Base-by-base conservation (phyloP, 257 asterid genomes). In the Voacanga thouarsii region DNA sequence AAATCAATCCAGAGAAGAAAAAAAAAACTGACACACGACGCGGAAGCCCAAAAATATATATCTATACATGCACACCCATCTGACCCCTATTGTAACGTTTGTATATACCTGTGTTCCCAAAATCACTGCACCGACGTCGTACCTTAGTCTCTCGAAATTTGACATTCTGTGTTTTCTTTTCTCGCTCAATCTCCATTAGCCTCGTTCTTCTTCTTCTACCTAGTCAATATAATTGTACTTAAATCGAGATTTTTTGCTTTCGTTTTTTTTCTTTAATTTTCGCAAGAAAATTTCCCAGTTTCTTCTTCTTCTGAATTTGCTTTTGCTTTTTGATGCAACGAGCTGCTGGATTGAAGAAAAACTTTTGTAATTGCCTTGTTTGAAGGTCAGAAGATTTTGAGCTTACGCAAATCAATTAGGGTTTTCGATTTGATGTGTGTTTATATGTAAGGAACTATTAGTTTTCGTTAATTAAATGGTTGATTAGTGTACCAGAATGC, bases 401-500 rank as follows among this genome's bases (percentile, higher is more conserved):
- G 19, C 30, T 73, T 21, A 21, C 5, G 0, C 12, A 14, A 37
- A 6, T 63, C 61, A 23, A 26, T 59, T 81, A 77, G 81, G 84
- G 78, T 77, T 77, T 66, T n/a, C 61, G 59, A 37, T 71, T 28
- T 69, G 33, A 28, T 45, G 16, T 76, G 7, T 69, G 21, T 24
- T 3, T 19, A 23, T 21, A 24, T 18, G 39, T 50, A 12, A 24
- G 50, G 10, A 26, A 23, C 7, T 44, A 12, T 56, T 10, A 28
- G 5, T 71, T 11, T 30, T 12, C 2, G 7, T 23, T 75, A 23
- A 53, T 23, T 70, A 10, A 43, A 49, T 59, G 21, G 33, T 49
- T 67, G 26, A 55, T 28, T 49, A 23, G 24, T 41, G 47, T 33
- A 12, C 72, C 84, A 84, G 91, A 79, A 80, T 75, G 82, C 75